phyloP scores from a whole-genome alignment of 2,329 filamentous ascomycete genomes.

The Dactylonectria estremocensis region DNA sequence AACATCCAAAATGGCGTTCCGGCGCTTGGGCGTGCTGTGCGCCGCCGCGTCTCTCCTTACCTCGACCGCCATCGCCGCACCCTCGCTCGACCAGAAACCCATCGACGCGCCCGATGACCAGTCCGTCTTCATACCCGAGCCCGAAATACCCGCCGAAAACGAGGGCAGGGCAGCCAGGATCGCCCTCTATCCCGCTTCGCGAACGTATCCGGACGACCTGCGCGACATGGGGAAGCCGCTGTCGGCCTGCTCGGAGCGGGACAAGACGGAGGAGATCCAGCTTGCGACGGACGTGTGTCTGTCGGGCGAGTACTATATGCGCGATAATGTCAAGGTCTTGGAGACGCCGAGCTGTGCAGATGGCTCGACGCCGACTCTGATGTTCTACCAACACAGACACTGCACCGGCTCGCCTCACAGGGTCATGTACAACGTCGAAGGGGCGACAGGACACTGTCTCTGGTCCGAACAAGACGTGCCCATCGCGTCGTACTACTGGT shows the following conservation, averaged over 20 bases:
- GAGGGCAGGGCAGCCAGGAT: conserved; percentile 1
- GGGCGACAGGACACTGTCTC: neutral
- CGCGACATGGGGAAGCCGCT: conserved; percentile 16
- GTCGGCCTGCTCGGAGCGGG: neutral
- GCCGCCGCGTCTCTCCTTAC: conserved; percentile 3
- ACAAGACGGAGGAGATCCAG: conserved; percentile 3
- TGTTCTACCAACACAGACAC: conserved; percentile 16
- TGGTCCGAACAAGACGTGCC: conserved; percentile 17
- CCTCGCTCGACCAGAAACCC: conserved; percentile 9
- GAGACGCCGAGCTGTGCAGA: conserved; percentile 10
- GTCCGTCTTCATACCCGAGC: neutral
- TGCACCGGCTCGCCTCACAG: conserved; percentile 2
- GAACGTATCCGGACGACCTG: conserved; percentile 22
- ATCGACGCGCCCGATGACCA: conserved; percentile 1
- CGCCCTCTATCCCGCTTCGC: conserved; percentile 13
- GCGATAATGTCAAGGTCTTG: conserved; percentile 15
- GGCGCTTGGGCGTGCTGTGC: neutral
- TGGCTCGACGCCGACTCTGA: conserved; percentile 3
- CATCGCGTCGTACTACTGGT: conserved; percentile 21
- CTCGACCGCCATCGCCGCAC: neutral
- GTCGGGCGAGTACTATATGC: conserved; percentile 20
- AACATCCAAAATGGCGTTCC: neutral
- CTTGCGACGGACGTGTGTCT: conserved; percentile 13
- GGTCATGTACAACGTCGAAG: neutral
- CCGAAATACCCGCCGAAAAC: neutral